Evolutionary conservation across 495 filamentous ascomycete genomes (phyloP).

Genomic region (Tuber melanosporum): DNA sequence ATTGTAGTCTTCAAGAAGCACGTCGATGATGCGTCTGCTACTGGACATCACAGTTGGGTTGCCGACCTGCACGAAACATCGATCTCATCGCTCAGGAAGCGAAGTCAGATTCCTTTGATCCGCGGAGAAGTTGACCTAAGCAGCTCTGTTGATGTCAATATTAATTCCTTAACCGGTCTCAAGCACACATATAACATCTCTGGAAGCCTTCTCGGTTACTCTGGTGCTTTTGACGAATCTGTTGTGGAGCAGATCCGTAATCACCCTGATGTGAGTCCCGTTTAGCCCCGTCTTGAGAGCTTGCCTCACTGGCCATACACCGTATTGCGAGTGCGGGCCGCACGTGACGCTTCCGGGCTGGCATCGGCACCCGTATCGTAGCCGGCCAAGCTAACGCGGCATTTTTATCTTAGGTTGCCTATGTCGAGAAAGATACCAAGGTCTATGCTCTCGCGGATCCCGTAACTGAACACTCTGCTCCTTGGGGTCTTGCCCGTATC

Average conservation of each 20-base stretch:
- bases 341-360: constrained; percentile 22
- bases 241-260: constrained; percentile 88
- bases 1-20: constrained; percentile 99
- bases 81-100: constrained; percentile 79
- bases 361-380: constrained; percentile 6
- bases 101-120: constrained; percentile 66
- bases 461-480: constrained; percentile 78
- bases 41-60: constrained; percentile 84
- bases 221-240: constrained; percentile 90
- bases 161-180: constrained; percentile 70
- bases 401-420: constrained; percentile 65
- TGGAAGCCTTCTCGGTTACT: constrained; percentile 71
- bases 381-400: constrained; percentile 24
- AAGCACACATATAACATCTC: constrained; percentile 95
- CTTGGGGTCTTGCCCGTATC: constrained; percentile 96
- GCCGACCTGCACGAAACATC: constrained; percentile 66
- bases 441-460: constrained; percentile 66
- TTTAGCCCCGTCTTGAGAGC: constrained; percentile 14
- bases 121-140: constrained; percentile 6
- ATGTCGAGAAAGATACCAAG: constrained; percentile 87
- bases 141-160: constrained; percentile 36
- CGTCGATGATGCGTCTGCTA: constrained; percentile 59
- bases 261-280: constrained; percentile 83
- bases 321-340: constrained; percentile 10
- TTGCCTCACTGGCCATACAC: constrained; percentile 22